These are phyloP conservation scores for Lactarius sanguifluus DNA, from an alignment of 768 basidiomycete species.

Conservation along the genomic window DNA sequence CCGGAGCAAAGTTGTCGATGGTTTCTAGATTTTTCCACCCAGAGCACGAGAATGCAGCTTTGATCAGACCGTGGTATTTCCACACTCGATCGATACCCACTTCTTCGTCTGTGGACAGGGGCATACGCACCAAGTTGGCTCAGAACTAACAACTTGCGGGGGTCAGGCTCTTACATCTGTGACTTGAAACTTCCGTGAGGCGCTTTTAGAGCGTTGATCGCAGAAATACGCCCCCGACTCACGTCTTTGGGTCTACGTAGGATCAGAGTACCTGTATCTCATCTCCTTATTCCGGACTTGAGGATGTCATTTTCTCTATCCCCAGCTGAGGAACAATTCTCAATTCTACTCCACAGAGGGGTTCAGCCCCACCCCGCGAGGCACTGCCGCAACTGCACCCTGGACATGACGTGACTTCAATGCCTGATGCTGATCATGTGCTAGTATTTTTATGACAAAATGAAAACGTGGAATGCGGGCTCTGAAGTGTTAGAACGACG, in stretches of 20 bases:
- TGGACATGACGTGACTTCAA: neutral
- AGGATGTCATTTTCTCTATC: neutral
- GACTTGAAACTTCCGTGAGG: slow-evolving; percentile 7
- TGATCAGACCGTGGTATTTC: neutral
- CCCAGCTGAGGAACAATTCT: neutral
- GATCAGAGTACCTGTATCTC: neutral
- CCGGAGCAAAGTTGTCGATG: neutral
- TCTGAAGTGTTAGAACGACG: neutral
- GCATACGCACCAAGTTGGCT: neutral
- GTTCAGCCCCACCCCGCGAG: neutral
- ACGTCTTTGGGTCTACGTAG: neutral
- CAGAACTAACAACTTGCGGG: neutral
- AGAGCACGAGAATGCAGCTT: slow-evolving; percentile 2
- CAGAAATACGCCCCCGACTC: neutral
- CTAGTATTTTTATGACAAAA: neutral
- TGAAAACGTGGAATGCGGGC: slow-evolving; percentile 1
- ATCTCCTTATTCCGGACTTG: neutral
- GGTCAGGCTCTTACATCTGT: neutral
- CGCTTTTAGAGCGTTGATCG: slow-evolving; percentile 10
- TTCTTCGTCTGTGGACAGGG: neutral
- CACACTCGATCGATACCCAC: slow-evolving; percentile 4
- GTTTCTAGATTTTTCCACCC: slow-evolving; percentile 4
- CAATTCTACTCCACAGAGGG: neutral
- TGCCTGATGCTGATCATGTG: neutral
- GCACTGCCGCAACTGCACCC: neutral